Base-by-base conservation (phyloP, 176 grass and related monocot genomes). In the Raddia guianensis region DNA sequence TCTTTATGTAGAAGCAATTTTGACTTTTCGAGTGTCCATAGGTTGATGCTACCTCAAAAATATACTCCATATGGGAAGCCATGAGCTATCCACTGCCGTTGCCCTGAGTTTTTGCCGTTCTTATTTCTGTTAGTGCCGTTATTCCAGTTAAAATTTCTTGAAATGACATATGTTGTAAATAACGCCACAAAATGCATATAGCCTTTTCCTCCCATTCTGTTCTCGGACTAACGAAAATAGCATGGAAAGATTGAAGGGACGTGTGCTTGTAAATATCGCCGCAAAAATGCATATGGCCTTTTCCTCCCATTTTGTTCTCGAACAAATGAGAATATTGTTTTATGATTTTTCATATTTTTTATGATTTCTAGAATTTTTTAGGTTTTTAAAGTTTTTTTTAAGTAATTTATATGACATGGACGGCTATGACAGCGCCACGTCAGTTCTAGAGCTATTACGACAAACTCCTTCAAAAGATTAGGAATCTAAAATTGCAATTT, bases 141-240 rank as follows among this genome's bases (percentile, higher is more conserved):
- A 16, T 12, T 79, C 49, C 33, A 67, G n/a, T 14, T 8, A 50
- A 52, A 80, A 49, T 40, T 69, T 13, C 5, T 66, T 49, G 16
- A 73, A 55, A 68, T 65, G 47, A 50, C 84, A 35, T 42, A 2
- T 70, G 27, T 4, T 81, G 49, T 52, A 55, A 44, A 13, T 56
- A 50, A 55, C 75, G 59, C 3, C 51, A 75, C 2, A 75, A 56
- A 45, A 61, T 63, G 70, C 80, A 68, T 12, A 35, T 50, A 43
- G 37, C 0, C 10, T n/a, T 12, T 48, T 1, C 32, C 47, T 44
- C 13, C 46, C 0, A 49, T 1, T 62, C 52, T 32, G 20, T n/a
- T 64, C 9, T 27, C 49, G 8, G 35, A 63, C 20, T 13, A 58
- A 52, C 10, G n/a, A 66, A 19, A 72, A 73, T 32, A 58, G 47